Base-by-base conservation (phyloP, 345 rosid genomes). In the Luvunga scandens region DNA sequence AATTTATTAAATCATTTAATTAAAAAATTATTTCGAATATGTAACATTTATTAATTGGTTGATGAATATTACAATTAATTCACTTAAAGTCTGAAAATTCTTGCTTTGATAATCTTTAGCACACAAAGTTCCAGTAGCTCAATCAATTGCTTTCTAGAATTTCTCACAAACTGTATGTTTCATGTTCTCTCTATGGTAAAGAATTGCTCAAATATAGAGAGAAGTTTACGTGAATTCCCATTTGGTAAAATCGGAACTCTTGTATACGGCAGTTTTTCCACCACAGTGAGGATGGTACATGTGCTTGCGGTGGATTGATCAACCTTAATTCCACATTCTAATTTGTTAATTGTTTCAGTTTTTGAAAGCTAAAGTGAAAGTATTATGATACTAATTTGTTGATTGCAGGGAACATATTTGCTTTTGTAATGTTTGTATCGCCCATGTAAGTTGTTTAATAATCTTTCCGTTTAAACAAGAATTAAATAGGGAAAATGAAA, bases 371-470 rank as follows among this genome's bases (percentile, higher is more conserved):
- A 14, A 72, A 72, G 50, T 38, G 34, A 57, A 69, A 61, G 28
- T 66, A 9, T 64, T 55, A 39, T 73, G 28, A 9, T 56, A 28
- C 60, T 62, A 12, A 25, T 77, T 34, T 77, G 42, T 71, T 69
- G 66, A 78, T 78, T 81, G 72, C 92, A 87, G 92, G 90, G 64
- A 87, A 87, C 78, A 63, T 86, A 28, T 84, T 87, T 53, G 89
- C 90, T 61, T 81, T 89, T 72, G 89, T 72, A 31, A 34, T 89
- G 75, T 89, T 87, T 83, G 75, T 87, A 66, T 87, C 90, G 38
- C 88, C 89, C 27, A 81, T 85, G 92, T 86, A 85, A 87, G 92
- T 76, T 45, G 33, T 77, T 68, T 62, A 59, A 4, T 55, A 27
- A 25, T 57, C 7, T 70, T 19, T 45, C 16, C 38, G 1, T 33